These are phyloP conservation scores for Fusarium subtropicale DNA, from an alignment of 2,329 filamentous ascomycete species.

Conservation along the genomic window DNA sequence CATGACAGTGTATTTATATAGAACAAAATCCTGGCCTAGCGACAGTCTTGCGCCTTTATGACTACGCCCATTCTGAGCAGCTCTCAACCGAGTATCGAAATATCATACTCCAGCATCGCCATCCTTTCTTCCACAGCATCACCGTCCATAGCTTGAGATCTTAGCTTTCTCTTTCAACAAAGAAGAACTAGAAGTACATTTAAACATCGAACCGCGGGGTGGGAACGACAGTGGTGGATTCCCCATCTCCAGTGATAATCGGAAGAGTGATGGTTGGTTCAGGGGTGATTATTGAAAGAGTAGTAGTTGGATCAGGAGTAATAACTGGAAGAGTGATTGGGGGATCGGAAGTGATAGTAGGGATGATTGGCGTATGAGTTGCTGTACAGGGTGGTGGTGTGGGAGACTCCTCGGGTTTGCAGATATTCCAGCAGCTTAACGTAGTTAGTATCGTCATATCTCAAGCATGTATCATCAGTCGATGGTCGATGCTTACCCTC, in stretches of 20 bases:
- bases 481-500: slow-evolving; percentile 42
- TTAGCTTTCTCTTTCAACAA: background rate
- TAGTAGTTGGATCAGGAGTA: slow-evolving; percentile 1
- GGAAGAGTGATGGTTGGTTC: slow-evolving; percentile 8
- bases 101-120: background rate
- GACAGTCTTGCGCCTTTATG: background rate
- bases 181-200: background rate
- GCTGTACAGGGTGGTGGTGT: slow-evolving; percentile 37
- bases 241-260: background rate
- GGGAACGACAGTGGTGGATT: background rate
- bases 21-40: background rate
- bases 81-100: background rate
- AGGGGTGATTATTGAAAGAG: background rate
- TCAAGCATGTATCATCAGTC: background rate
- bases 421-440: slow-evolving; percentile 49
- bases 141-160: background rate
- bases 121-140: background rate
- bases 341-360: background rate
- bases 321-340: background rate
- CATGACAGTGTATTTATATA: background rate
- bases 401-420: slow-evolving; percentile 41
- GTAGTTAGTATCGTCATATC: slow-evolving; percentile 1
- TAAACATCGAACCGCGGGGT: background rate
- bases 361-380: slow-evolving; percentile 32
- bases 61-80: background rate